A percentile compares a stretch with the other conserved stretches of the same genome.
These are phyloP conservation scores for Penicillium aurantiogriseum DNA, from an alignment of 2,329 filamentous ascomycete species.

Conservation along the genomic window DNA sequence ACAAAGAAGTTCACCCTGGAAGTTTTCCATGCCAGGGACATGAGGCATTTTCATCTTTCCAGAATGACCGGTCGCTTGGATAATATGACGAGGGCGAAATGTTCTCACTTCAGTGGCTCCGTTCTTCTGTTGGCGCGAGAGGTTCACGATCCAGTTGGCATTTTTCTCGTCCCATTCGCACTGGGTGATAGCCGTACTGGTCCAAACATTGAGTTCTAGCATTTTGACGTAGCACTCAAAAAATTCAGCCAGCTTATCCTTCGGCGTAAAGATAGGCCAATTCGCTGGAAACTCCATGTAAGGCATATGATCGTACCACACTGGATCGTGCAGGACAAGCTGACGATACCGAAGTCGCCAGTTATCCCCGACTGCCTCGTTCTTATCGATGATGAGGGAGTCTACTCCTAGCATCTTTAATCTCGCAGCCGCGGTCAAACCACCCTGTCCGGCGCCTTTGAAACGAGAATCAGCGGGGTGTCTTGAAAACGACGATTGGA, in stretches of 20 bases:
- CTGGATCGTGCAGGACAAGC: neutral
- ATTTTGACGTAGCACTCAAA: conserved; percentile 64
- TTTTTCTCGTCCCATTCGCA: neutral
- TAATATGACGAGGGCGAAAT: neutral
- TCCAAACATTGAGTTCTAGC: conserved; percentile 11
- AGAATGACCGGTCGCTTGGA: neutral
- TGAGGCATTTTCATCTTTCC: neutral
- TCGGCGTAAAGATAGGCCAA: conserved; percentile 71
- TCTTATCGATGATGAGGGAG: conserved; percentile 58
- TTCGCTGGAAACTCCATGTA: conserved; percentile 62
- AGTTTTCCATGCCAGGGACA: neutral
- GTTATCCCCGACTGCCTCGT: conserved; percentile 60
- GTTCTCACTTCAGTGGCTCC: neutral
- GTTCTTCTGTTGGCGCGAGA: neutral
- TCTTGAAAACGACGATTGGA: neutral
- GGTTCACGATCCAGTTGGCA: neutral
- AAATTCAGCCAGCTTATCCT: conserved; percentile 68
- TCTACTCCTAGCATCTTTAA: conserved; percentile 56
- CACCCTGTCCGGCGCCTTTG: neutral
- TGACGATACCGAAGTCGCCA: conserved; percentile 56
- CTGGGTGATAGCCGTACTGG: neutral
- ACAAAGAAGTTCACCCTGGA: neutral
- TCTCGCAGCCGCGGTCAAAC: neutral
- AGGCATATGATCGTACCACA: conserved; percentile 50
- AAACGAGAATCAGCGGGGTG: neutral